Base-by-base conservation (phyloP, 352 stramenopile species). In the Hyaloperonospora brassicae region DNA sequence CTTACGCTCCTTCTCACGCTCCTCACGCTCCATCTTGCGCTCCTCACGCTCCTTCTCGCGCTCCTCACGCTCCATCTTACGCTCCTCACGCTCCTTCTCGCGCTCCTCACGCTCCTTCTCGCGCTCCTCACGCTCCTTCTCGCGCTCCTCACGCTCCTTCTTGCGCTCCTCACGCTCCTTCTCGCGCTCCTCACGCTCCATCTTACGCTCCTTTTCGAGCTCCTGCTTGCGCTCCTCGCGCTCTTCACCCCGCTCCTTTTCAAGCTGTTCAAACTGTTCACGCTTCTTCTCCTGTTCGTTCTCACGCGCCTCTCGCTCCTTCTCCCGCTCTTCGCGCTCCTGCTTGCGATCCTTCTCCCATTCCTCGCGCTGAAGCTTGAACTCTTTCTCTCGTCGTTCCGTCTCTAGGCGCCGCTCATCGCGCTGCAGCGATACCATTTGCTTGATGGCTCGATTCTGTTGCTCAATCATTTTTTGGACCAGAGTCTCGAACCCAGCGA, bases 401-500 rank as follows among this genome's bases (percentile, higher is more conserved):
- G 36, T 23, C 42, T 72, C 63, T 21, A 66, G 11, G 23, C 51
- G 64, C 6, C 64, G 55, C 24, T 72, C 64, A 59, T 72, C 56
- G 22, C 64, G 64, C 41, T 72, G 59, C 52, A 69, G 13, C 24
- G 60, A 36, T 39, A 68, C 14, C 52, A 72, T 61, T 31, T 68
- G 52, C 39, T 68, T 55, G 10, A 51, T 66, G 13, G 40, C 10
- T 11, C 47, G 60, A 31, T 48, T 44, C 31, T 72, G 64, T n/a
- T 72, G 60, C 44, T 68, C 53, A 22, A 68, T 35, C 55, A 72
- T 58, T 24, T 72, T 38, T 30, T 72, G 55, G 1, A 72, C 55
- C 22, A 72, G 23, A 0, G 35, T 13, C 41, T 72, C 68, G 12
- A 72, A 35, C 40, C 66, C 60, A 39, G 51, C 44, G 24, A 72